A percentile compares a stretch with the other conserved stretches of the same genome.
Evolutionary conservation across 2,329 filamentous ascomycete species (phyloP).

Genomic region (Nigrospora oryzae): DNA sequence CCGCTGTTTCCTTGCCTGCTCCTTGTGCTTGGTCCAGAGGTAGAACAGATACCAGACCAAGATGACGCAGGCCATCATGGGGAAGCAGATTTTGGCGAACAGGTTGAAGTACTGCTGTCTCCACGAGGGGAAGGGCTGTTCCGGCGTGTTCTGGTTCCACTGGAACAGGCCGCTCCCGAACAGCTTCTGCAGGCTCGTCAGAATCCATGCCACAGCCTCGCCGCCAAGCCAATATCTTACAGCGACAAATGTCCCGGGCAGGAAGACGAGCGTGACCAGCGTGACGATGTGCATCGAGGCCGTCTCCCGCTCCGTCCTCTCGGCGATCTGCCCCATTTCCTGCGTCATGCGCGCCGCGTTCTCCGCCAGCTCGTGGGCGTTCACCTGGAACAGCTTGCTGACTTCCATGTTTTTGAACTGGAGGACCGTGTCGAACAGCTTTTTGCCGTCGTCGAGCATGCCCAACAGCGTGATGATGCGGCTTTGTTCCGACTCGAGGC

Average conservation of each 20-base stretch:
- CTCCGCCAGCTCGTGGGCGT: constrained; percentile 4
- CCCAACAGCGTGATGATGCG: too few species aligned
- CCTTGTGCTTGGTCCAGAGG: neutral
- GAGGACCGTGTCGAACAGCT: constrained; percentile 4
- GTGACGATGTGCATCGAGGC: constrained; percentile 8
- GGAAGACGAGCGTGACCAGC: constrained; percentile 5
- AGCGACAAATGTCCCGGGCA: constrained; percentile 6
- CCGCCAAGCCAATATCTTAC: constrained; percentile 2
- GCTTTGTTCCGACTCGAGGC: too few species aligned
- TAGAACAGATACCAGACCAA: neutral
- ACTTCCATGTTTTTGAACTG: constrained; percentile 23
- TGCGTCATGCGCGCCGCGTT: constrained; percentile 7
- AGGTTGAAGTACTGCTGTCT: neutral
- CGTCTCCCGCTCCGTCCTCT: constrained; percentile 31
- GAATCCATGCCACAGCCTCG: neutral
- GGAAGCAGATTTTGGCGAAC: neutral
- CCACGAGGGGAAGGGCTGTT: neutral
- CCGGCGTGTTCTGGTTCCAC: neutral
- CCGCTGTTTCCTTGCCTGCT: too few species aligned
- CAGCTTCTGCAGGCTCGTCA: constrained; percentile 1
- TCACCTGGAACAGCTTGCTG: constrained; percentile 13
- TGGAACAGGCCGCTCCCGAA: constrained; percentile 4
- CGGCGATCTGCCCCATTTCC: constrained; percentile 36
- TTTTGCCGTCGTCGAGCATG: too few species aligned
- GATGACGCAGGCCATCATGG: neutral